Evolutionary conservation across 306 rosid genomes (phyloP), one percentile per base, ranked within the genome.

Genomic region (Canavalia ensiformis): DNA sequence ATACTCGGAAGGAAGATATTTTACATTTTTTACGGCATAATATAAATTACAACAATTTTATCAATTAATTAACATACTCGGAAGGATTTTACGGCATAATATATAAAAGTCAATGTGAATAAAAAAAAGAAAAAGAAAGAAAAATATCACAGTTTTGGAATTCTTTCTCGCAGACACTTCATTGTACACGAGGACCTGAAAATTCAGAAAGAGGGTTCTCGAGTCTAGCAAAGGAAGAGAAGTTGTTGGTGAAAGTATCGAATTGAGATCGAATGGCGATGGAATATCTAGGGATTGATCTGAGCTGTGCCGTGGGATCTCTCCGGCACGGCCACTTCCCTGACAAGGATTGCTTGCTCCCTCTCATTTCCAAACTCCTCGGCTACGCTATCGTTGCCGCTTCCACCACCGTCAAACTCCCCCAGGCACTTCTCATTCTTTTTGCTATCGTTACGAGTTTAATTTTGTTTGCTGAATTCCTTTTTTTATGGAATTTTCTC

Each of bases 361-460:
- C 98, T 64, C 92, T 96, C 75, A 88, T 96, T 86, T 96, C 99
- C 68, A 96, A 90, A 87, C 91, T 96, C 75, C 97, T 96, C 78
- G 98, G 99, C 68, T 96, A 96, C 80, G 92, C 89, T 90, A 94
- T 96, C 85, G 94, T 96, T 76, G 99, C 99, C 68, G 97, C 99
- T 13, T 96, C 99, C 81, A 96, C 98, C 86, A 93, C 98, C 81
- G 99, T 96, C 87, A 93, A 96, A 85, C 91, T 96, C 81, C 99
- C 99, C 33, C 99, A 96, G 97, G 99, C 86, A 85, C 37, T 13
- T 4, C 34, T 7, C 63, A 8, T 52, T 42, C 8, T 13, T 59
- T 49, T 2, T 49, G 13, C 54, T 4, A 25, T 45, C 44, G 29
- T 46, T 42, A 41, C 51, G 0, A 0, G 13, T 18, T 66, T 12